Base-by-base conservation (phyloP, 805 yeast genomes). In the Ogataea paradorogensis region DNA sequence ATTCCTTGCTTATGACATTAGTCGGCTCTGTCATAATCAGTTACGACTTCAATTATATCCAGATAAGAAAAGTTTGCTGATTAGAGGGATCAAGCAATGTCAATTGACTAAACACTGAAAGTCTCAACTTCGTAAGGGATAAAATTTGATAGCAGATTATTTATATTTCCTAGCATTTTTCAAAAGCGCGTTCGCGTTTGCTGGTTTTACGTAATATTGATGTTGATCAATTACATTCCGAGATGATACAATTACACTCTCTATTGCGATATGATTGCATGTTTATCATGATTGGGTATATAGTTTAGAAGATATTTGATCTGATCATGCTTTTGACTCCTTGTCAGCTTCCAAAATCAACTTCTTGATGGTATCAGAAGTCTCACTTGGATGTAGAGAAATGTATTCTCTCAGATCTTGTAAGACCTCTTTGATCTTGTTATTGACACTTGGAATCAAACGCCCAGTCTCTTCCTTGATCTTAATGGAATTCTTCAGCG, bases 391-490 rank as follows among this genome's bases (percentile, higher is more conserved):
- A 26, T 57, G 52, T 4, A 44, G 15, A 5, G 29, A 33, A 15
- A 56, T 25, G 24, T 51, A 51, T 11, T 47, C 53, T 42, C 55
- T 56, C 26, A 61, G 40, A 30, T 53, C 48, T 3, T 36, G 21
- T 23, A 56, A 27, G 3, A 60, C 42, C 18, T 52, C 51, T 16
- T 21, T 26, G 9, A 55, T 51, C 42, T 59, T 61, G 6, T 15
- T 31, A n/a, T 50, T 36, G 9, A 59, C 41, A 15, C 40, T 45
- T 8, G 62, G 61, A n/a, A 59, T 41, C 29, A 61, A 40, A 42
- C 58, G 53, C 28, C 46, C 47, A 1, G 61, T 59, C 37, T 61
- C 65, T 9, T 53, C 55, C 24, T 51, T 51, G 25, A 61, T 58
- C 33, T 42, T 46, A n/a, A 48, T 33, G 10, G 57, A 43, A 26